Conservation (phyloP, 2,329 filamentous ascomycete genomes). For the Pyricularia pennisetigena region DNA sequence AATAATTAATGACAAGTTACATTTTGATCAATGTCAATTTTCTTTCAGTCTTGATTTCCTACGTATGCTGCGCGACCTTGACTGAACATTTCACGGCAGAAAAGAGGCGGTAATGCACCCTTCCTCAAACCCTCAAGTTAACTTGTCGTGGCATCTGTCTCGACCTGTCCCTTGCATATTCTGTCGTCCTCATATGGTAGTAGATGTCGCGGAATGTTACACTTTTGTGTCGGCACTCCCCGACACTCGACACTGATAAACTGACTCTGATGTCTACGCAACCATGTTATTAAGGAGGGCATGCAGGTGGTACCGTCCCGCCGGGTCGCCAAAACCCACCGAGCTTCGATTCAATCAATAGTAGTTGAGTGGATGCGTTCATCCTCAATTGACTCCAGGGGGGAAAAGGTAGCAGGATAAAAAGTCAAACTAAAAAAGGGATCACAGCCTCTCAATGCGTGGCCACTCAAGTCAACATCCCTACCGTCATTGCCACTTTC, state of each 20-base stretch:
- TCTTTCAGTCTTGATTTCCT: too few species aligned
- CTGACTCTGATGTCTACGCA: neutral
- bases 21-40: too few species aligned
- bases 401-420: neutral
- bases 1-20: neutral
- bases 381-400: neutral
- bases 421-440: neutral
- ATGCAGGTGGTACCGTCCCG: neutral
- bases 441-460: neutral
- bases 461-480: neutral
- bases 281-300: too few species aligned
- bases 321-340: neutral
- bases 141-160: neutral
- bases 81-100: too few species aligned
- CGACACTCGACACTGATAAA: neutral
- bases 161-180: neutral
- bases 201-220: neutral
- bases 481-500: neutral
- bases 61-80: too few species aligned
- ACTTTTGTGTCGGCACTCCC: neutral
- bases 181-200: neutral
- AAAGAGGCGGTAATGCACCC: neutral
- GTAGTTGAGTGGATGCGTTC: neutral
- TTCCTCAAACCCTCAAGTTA: neutral
- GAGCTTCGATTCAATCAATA: neutral